A percentile compares a stretch with the other conserved stretches of the same genome.
phyloP scores from a whole-genome alignment of 139 green algal genomes.

The Dunaliella sp. region DNA sequence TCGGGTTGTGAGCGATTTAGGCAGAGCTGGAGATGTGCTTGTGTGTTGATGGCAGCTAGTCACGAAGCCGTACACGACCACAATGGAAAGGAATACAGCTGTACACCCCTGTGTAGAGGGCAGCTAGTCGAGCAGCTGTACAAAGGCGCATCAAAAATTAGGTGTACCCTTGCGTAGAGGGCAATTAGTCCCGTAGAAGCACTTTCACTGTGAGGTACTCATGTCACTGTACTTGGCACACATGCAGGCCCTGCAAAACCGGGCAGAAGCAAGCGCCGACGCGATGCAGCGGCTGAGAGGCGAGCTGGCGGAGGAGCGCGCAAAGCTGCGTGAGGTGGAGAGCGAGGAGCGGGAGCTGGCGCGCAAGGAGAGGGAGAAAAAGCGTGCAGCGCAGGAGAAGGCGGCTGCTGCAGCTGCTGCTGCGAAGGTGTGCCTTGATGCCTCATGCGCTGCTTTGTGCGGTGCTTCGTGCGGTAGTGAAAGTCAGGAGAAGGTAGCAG shows the following conservation, averaged over 20 bases:
- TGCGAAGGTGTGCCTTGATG: background rate
- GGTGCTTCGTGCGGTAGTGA: too few species aligned
- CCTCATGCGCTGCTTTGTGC: background rate
- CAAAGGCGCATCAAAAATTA: too few species aligned
- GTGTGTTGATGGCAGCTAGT: background rate
- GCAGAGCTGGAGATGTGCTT: background rate
- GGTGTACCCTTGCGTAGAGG: too few species aligned
- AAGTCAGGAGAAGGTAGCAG: too few species aligned
- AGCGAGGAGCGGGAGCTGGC: background rate
- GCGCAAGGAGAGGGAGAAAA: conserved; percentile 9
- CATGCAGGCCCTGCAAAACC: background rate
- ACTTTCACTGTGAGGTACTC: too few species aligned
- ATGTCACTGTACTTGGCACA: too few species aligned
- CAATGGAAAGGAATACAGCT: too few species aligned
- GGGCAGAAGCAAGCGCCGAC: background rate
- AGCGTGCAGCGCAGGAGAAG: background rate
- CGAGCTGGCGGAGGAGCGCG: conserved; percentile 7
- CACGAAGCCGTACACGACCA: too few species aligned
- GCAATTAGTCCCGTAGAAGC: too few species aligned
- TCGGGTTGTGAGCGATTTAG: too few species aligned
- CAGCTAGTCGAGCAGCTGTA: too few species aligned
- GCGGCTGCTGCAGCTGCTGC: background rate
- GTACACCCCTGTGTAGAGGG: too few species aligned
- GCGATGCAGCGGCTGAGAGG: background rate
- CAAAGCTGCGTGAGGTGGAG: conserved; percentile 4